Evolutionary conservation across 352 stramenopile species (phyloP), one percentile per base, ranked within the genome.

Genomic region (Hyaloperonospora arabidopsidis): DNA sequence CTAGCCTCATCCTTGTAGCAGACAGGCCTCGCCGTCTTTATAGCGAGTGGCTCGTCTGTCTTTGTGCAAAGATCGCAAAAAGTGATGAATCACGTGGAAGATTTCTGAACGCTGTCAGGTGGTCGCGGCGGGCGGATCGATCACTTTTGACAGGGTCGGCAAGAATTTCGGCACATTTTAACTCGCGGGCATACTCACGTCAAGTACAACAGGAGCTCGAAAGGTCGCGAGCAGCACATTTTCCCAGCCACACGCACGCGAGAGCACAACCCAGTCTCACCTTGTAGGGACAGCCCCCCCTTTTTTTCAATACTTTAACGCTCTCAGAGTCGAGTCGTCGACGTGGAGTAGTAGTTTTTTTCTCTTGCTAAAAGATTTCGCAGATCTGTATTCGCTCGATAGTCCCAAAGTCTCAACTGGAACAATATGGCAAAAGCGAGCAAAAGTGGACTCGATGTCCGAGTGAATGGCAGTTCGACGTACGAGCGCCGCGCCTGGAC

Each of bases 401-500:
- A 35, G 21, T 12, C 5, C 22, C 12, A 18, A 34, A n/a, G 34
- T 34, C 29, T 17, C 17, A 21, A n/a, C 14, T 22, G 17, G 8
- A 23, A 43, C 46, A 62, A n/a, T 17, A 89, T 86, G 79, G 68
- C 70, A 18, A 91, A 88, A 58, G 58, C 80, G 14, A 45, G 54
- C 23, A 89, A 91, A 45, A 50, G 57, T 35, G 59, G 57, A 17
- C 80, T 71, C 76, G 68, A 61, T 43, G 56, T 18, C 57, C 45
- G 60, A 12, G 34, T 47, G 2, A 55, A 61, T 34, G 51, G 49
- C 18, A 76, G 78, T 10, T 87, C 79, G 6, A 86, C 79, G 21
- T 92, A 92, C 70, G 82, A 93, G 54, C 79, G 82, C 22, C 76
- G 82, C 25, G 82, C 82, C 17, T 93, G 82, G 82, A 93, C 82